phyloP scores from a whole-genome alignment of 805 yeast species.

The Candida stauntonica region DNA sequence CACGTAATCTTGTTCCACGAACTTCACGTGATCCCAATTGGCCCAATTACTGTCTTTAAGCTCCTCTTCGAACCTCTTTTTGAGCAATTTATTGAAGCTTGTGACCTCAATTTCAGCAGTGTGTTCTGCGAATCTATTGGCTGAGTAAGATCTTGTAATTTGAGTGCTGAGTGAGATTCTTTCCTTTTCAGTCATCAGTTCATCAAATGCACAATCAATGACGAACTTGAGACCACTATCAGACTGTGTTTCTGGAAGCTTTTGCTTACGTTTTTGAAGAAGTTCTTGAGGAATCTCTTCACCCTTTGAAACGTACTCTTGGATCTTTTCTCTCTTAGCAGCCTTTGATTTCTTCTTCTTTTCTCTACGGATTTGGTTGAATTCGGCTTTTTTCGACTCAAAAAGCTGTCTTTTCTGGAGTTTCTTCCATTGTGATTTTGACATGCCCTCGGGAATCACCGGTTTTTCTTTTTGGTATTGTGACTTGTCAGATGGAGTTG shows the following conservation, averaged over 20 bases:
- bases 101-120: constrained; percentile 58
- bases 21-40: constrained; percentile 64
- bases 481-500: no score
- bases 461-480: constrained; percentile 15
- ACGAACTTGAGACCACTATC: constrained; percentile 51
- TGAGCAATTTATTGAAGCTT: constrained; percentile 61
- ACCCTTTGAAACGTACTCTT: constrained; percentile 34
- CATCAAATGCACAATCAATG: constrained; percentile 91
- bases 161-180: constrained; percentile 70
- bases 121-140: constrained; percentile 57
- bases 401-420: constrained; percentile 52
- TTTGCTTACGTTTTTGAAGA: constrained; percentile 32
- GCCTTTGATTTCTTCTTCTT: constrained; percentile 46
- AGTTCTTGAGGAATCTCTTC: constrained; percentile 37
- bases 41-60: constrained; percentile 49
- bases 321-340: constrained; percentile 35
- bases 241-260: constrained; percentile 38
- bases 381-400: constrained; percentile 63
- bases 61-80: constrained; percentile 61
- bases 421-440: constrained; percentile 81
- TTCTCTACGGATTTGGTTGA: constrained; percentile 46
- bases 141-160: constrained; percentile 76
- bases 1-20: constrained; percentile 32
- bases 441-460: constrained; percentile 77
- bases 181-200: constrained; percentile 75